Evolutionary conservation across 257 asterid genomes (phyloP), one percentile per base, ranked within the genome.

Genomic region (Cruciata laevipes): DNA sequence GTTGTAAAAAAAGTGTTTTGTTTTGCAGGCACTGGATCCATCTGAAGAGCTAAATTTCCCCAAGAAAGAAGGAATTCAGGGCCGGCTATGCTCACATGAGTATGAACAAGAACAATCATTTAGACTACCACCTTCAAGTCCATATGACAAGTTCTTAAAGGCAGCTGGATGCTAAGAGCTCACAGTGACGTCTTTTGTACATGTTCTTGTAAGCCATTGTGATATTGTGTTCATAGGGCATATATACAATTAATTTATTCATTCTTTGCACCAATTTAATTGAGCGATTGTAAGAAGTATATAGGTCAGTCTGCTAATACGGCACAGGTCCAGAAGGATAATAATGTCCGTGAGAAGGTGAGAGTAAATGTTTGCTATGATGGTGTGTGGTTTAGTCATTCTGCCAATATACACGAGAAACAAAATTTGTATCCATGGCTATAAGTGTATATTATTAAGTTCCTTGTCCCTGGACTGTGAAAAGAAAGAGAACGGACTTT

Each of bases 91-190:
- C 71, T 66, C 82, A 21, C 75, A 31, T 35, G 78, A 76, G 56
- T 69, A 35, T 72, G 82, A 64, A 23, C 82, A 74, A 59, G 78
- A 77, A 61, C 77, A 79, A 49, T 79, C 84, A 25, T 82, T 82
- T 53, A 67, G 84, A 77, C 77, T 82, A 44, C 86, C 86, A 32
- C 86, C 86, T 56, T 79, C 86, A 47, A 82, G 86, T 76, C 86
- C 86, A 20, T 82, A 82, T 5, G 84, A 82, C 79, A 82, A 82
- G 56, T 82, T 82, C 69, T 63, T 82, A 71, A 82, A 79, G 74
- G 84, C 86, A 27, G 86, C 86, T 20, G 82, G 86, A 67, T 82
- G 86, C 79, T 82, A 13, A 67, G 67, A 67, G 63, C 10, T 14
- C 23, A 4, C 7, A 13, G 24, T 5, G 32, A 5, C 56, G 5